Evolutionary conservation across 2,329 filamentous ascomycete genomes (phyloP), one percentile per base, ranked within the genome.

Genomic region (Clarireedia sp.): DNA sequence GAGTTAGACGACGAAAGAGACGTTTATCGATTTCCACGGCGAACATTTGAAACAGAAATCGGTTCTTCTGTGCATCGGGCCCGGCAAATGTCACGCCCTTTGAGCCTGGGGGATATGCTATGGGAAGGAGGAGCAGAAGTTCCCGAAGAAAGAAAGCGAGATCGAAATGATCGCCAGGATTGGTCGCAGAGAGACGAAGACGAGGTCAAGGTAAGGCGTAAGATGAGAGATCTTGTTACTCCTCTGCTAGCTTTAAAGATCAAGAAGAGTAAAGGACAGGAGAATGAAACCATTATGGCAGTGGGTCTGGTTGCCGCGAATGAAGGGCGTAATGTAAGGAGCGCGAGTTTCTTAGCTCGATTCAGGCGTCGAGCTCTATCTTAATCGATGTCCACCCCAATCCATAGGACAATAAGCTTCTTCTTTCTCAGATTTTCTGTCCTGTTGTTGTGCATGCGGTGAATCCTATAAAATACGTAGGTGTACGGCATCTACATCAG

Each of bases 141-240:
- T 26, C 4, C 23, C 8, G 47, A 48, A 53, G 48, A 46, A 12
- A 29, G 16, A 19, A 54, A 44, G 23, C 46, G 52, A 40, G 45
- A 45, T 16, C 46, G 7, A 24, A 59, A 64, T 43, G 62, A 66
- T 47, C 54, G 63, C 19, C 62, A 63, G 48, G 79, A 83, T 66
- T 84, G 81, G 81, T 77, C 78, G 29, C 80, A 83, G 64, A 77
- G 74, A 62, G 80, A 82, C 59, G 77, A 82, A 66, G 56, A 61
- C 14, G 58, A 56, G 36, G 51, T 37, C 5, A 57, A 59, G 49
- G 62, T 16, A 48, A 59, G 57, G 58, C 62, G 59, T 62, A 60
- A 56, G 51, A 61, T 55, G 49, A 64, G 57, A 41, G 57, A 62
- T 16, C 52, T 47, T 33, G 51, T 58, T 3, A 59, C 58, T 17